Evolutionary conservation across 2,329 filamentous ascomycete genomes (phyloP).

Genomic region (Aspergillus intermedius): DNA sequence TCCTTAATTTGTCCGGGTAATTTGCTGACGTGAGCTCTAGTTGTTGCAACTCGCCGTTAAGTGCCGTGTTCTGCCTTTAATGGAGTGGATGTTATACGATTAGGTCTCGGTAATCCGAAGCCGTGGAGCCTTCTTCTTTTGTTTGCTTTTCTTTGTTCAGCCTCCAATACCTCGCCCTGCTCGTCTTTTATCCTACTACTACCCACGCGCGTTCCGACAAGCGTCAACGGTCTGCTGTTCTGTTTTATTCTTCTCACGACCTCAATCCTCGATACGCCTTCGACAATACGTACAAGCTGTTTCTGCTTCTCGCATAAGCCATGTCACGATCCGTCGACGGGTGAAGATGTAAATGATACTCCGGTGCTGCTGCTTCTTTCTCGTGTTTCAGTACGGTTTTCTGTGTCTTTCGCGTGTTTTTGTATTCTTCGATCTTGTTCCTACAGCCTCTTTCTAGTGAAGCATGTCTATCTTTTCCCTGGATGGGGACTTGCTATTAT

Average conservation of each 20-base stretch:
- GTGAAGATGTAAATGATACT: slow-evolving; percentile 41
- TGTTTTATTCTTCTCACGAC: slow-evolving; percentile 13
- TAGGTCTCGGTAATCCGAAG: neutral
- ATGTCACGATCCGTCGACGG: slow-evolving; percentile 20
- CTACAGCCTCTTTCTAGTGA: slow-evolving; percentile 15
- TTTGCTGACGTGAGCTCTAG: slow-evolving; percentile 14
- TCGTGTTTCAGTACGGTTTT: slow-evolving; percentile 25
- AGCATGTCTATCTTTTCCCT: slow-evolving; percentile 1
- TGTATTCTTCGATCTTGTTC: slow-evolving; percentile 5
- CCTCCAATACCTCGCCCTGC: slow-evolving; percentile 31
- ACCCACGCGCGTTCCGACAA: slow-evolving; percentile 4
- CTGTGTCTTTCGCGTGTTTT: slow-evolving; percentile 6
- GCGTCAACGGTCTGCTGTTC: slow-evolving; percentile 27
- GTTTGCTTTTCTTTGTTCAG: slow-evolving; percentile 19
- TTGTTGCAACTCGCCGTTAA: slow-evolving; percentile 42
- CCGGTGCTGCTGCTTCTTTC: slow-evolving; percentile 23
- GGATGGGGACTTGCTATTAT: neutral
- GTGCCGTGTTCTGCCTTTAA: slow-evolving; percentile 13
- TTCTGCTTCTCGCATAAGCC: slow-evolving; percentile 19
- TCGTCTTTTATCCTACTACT: slow-evolving; percentile 17
- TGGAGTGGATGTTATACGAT: neutral
- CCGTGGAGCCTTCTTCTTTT: neutral
- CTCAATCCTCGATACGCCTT: slow-evolving; percentile 20
- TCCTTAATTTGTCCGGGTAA: neutral
- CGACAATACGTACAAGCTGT: slow-evolving; percentile 23